Evolutionary conservation across 805 yeast genomes (phyloP).

Genomic region (Priceomyces castillae): DNA sequence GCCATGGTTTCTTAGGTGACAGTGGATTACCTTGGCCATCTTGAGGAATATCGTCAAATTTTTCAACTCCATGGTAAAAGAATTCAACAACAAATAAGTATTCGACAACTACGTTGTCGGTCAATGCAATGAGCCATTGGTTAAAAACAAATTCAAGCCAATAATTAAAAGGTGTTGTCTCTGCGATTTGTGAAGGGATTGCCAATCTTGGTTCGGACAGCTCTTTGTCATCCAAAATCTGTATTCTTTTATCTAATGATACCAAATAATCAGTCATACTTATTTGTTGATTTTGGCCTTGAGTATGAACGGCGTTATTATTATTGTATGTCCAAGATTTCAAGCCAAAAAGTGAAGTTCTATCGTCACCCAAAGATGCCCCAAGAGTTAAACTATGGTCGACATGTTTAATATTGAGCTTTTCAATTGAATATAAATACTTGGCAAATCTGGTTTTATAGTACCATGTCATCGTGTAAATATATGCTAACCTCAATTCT

Average conservation of each 20-base stretch:
- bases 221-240: constrained; percentile 40
- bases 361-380: constrained; percentile 24
- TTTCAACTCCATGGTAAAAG: constrained; percentile 50
- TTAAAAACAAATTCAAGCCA: constrained; percentile 73
- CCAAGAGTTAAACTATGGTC: constrained; percentile 61
- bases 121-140: constrained; percentile 67
- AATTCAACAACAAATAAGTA: constrained; percentile 70
- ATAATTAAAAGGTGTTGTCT: constrained; percentile 60
- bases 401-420: constrained; percentile 51
- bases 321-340: constrained; percentile 24
- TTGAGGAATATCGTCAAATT: constrained; percentile 23
- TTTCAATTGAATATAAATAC: constrained; percentile 69
- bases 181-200: constrained; percentile 82
- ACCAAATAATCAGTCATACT: constrained; percentile 50
- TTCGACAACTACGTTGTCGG: constrained; percentile 78
- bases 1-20: constrained; percentile 26
- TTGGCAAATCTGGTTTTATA: constrained; percentile 75
- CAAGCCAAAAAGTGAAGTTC: constrained; percentile 17
- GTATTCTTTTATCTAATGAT: constrained; percentile 56
- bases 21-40: constrained; percentile 9
- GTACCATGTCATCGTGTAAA: constrained; percentile 92
- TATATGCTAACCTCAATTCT: constrained; percentile 76
- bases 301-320: constrained; percentile 1
- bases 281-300: constrained; percentile 7
- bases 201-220: constrained; percentile 55